These are phyloP conservation scores for Acacia confusa DNA, from an alignment of 306 rosid species.

Conservation along the genomic window DNA sequence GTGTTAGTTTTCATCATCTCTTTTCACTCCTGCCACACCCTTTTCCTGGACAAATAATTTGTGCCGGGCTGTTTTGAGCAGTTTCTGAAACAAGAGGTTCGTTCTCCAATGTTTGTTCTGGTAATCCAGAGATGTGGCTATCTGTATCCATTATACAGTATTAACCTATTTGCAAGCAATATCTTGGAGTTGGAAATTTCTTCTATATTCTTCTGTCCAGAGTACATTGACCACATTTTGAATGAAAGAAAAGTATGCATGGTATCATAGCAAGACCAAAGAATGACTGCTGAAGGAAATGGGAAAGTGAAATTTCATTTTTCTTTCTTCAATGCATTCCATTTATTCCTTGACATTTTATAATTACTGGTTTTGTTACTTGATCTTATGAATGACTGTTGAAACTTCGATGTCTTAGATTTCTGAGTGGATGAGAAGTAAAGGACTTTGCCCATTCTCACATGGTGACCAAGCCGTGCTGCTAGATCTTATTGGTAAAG, in stretches of 20 bases:
- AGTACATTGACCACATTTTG: neutral
- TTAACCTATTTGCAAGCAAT: neutral
- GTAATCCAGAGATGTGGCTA: neutral
- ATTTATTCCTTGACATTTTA: neutral
- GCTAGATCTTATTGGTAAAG: constrained; percentile 62
- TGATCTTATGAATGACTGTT: constrained; percentile 9
- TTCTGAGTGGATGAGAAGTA: constrained; percentile 74
- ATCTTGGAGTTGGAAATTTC: neutral
- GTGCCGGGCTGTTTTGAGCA: neutral
- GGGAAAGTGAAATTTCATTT: neutral
- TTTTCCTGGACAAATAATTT: neutral
- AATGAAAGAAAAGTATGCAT: neutral
- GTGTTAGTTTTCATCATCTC: neutral
- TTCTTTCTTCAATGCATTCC: neutral
- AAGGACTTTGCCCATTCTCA: constrained; percentile 40
- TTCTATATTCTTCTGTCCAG: neutral
- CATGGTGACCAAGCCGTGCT: constrained; percentile 57
- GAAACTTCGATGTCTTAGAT: constrained; percentile 38
- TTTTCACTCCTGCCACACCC: neutral
- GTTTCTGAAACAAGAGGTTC: neutral
- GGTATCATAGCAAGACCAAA: neutral
- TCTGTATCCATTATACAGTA: neutral
- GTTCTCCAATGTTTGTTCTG: neutral
- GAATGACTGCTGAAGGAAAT: neutral
- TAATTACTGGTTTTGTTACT: neutral